Evolutionary conservation across 73 alveolate species (phyloP).

Genomic region (Chromera velia): DNA sequence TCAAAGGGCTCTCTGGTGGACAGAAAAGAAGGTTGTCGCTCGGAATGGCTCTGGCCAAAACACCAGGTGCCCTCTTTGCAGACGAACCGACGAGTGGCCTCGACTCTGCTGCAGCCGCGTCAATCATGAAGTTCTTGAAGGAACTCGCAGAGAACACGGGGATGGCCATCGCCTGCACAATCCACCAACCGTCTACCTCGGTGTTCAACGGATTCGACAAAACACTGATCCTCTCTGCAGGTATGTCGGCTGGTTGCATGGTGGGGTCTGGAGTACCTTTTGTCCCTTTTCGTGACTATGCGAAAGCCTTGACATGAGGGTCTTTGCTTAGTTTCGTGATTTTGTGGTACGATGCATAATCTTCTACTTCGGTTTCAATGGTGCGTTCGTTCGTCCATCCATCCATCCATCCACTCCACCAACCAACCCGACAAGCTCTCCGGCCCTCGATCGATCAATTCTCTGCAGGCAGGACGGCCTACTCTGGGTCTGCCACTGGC

Average conservation of each 20-base stretch:
- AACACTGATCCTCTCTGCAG: conserved; percentile 15
- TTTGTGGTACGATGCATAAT: no score
- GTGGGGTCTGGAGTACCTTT: no score
- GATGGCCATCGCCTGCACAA: conserved; percentile 36
- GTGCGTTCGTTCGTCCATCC: no score
- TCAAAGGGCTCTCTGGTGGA: conserved; percentile 44
- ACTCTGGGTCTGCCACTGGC: conserved; percentile 17
- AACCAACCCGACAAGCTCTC: no score
- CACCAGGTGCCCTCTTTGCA: conserved; percentile 19
- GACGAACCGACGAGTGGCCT: conserved; percentile 48
- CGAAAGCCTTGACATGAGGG: no score
- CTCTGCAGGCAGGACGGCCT: conserved; percentile 35
- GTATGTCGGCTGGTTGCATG: no score
- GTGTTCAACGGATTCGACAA: conserved; percentile 41
- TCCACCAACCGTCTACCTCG: conserved; percentile 52
- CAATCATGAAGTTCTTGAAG: conserved; percentile 2
- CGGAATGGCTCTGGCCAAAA: conserved; percentile 36
- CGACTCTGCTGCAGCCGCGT: conserved; percentile 37
- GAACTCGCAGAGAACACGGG: conserved; percentile 17
- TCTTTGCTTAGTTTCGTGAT: no score
- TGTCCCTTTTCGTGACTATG: no score
- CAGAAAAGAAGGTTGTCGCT: conserved; percentile 41
- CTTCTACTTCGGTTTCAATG: no score
- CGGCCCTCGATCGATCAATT: no score
- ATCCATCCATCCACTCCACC: no score